Percentiles rank a stretch among this genome's conserved stretches.
Evolutionary conservation across 1,284 basidiomycete genomes (phyloP).

Genomic region (Puccinia sorghi): DNA sequence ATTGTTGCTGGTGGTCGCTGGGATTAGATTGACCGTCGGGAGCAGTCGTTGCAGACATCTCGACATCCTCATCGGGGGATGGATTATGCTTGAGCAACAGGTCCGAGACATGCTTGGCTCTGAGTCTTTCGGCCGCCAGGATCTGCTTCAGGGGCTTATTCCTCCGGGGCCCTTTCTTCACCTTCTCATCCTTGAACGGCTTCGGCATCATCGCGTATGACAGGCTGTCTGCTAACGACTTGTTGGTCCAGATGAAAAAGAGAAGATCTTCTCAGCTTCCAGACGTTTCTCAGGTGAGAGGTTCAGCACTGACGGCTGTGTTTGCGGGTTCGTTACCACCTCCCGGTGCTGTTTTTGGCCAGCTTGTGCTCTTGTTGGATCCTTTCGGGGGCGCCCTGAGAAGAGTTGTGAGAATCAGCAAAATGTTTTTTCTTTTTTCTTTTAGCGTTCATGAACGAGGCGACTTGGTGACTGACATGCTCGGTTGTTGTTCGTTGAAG

Average conservation of each 20-base stretch:
- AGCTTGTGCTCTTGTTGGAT: slow-evolving; percentile 9
- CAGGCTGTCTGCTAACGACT: slow-evolving; percentile 47
- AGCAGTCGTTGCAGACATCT: slow-evolving; percentile 28
- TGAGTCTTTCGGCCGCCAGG: slow-evolving; percentile 26
- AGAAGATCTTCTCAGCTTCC: no score
- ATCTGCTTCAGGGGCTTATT: slow-evolving; percentile 48
- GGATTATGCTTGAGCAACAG: slow-evolving; percentile 6
- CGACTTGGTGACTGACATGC: no score
- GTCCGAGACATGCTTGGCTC: slow-evolving; percentile 36
- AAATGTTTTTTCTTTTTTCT: no score
- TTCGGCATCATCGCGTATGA: slow-evolving; percentile 31
- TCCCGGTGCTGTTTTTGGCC: not conserved
- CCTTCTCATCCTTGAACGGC: slow-evolving; percentile 43
- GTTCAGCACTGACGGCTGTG: not conserved
- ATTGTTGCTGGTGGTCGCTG: slow-evolving; percentile 9
- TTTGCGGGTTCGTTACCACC: not conserved
- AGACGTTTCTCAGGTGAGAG: no score
- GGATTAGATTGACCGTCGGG: not conserved
- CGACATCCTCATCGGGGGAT: slow-evolving; percentile 29
- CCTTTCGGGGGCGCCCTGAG: slow-evolving; percentile 39
- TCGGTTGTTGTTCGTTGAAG: no score
- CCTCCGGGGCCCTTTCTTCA: slow-evolving; percentile 11
- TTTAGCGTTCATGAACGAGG: no score
- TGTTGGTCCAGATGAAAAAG: no score
- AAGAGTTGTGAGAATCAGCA: not conserved